Percentiles rank a stretch among this genome's conserved stretches.
Evolutionary conservation across 495 filamentous ascomycete species (phyloP).

Genomic region (Daldinia caldariorum): DNA sequence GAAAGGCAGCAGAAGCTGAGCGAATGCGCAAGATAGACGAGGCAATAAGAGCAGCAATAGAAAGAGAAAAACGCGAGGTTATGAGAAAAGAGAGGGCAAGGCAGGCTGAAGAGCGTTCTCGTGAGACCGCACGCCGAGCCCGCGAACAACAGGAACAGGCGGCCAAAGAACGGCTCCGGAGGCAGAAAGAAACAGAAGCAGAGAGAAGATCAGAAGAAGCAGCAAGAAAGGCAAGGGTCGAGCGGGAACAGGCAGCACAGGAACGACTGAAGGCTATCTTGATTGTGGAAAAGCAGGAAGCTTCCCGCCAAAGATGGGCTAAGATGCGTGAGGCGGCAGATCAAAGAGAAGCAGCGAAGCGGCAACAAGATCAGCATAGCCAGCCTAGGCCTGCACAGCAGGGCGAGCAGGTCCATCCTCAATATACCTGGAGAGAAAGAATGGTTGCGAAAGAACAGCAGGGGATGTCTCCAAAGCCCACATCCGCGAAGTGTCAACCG

Average conservation of each 20-base stretch:
- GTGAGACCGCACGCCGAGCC: slow-evolving; percentile 31
- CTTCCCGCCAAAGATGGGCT: slow-evolving; percentile 25
- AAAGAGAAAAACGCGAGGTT: slow-evolving; percentile 18
- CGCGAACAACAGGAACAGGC: slow-evolving; percentile 30
- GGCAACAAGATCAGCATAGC: neutral
- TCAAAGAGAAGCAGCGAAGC: slow-evolving; percentile 1
- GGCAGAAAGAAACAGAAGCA: slow-evolving; percentile 23
- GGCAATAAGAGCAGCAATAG: slow-evolving; percentile 18
- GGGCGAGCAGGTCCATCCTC: slow-evolving; percentile 12
- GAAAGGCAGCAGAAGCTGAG: slow-evolving; percentile 16
- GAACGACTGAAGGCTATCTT: slow-evolving; percentile 25
- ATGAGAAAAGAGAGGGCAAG: slow-evolving; percentile 20
- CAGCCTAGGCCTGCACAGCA: slow-evolving; percentile 6
- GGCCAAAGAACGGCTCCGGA: slow-evolving; percentile 29
- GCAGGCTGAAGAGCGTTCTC: slow-evolving; percentile 31
- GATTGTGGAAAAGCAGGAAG: slow-evolving; percentile 31
- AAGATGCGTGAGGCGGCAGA: slow-evolving; percentile 33
- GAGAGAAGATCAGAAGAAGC: slow-evolving; percentile 35
- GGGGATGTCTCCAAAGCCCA: neutral
- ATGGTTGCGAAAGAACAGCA: neutral
- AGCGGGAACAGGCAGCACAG: slow-evolving; percentile 33
- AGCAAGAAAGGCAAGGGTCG: slow-evolving; percentile 15
- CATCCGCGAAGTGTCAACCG: neutral
- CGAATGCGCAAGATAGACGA: slow-evolving; percentile 18
- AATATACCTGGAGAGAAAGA: neutral